Evolutionary conservation across 129 eudicot species (phyloP), one percentile per base, ranked within the genome.

Genomic region (Helianthus tuberosus): DNA sequence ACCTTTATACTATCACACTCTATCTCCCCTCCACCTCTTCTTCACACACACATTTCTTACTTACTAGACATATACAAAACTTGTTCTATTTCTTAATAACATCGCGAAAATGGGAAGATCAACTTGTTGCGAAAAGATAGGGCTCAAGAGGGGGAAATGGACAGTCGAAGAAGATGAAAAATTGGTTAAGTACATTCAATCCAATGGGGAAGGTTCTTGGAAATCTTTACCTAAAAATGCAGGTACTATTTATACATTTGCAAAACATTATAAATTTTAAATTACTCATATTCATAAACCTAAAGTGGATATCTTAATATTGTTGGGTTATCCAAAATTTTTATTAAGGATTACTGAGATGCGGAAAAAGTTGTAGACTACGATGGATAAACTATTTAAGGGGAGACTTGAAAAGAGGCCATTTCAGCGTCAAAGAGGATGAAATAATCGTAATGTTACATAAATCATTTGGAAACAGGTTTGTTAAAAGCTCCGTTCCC

Each of bases 151-250:
- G 11, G 97, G 97, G 50, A 83, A 91, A 77, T 91, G 97, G 97
- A 89, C 91, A 0, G 76, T 84, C 1, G 96, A 91, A 73, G 96
- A 91, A 83, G 97, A 91, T 57, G 87, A 89, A 55, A 66, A 71
- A 11, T 77, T 91, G 73, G 72, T 77, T 1, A 91, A 79, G 3
- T 91, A 89, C 75, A 89, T 91, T 77, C 84, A 78, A 74, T 81
- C 86, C 32, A 77, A 91, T 79, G 97, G 97, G 5, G 96, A 91
- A 79, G 96, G 97, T 1, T 86, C 87, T 1, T 91, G 97, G 97
- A 84, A 89, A 79, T 83, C 93, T 3, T 83, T 91, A 58, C 97
- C 97, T 38, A 89, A 89, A 74, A 86, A 89, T 86, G 96, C 97
- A 60, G 97, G 97, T 91, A 15, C 14, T 3, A 1, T 29, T 27